Base-by-base conservation (phyloP, 2,329 filamentous ascomycete genomes). In the Trichoderma afroharzianum region DNA sequence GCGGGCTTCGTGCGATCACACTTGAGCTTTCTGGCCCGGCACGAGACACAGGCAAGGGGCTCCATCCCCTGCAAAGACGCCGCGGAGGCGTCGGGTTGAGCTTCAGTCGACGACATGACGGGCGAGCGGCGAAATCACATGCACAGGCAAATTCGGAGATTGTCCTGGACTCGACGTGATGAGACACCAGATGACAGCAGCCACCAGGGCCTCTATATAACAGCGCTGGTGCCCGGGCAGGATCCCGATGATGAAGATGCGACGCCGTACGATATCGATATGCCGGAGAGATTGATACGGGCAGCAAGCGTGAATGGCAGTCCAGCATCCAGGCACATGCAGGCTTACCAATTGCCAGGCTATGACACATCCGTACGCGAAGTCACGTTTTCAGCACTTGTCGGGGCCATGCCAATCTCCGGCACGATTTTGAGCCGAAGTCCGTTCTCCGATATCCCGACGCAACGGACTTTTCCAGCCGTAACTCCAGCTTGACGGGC, bases 1-100 rank as follows among this genome's bases (percentile, higher is more conserved):
- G 89, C 88, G 18, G 94, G 94, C 77, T 90, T 92, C 61, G 84
- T 85, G 33, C 94, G 92, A 81, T 98, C 94, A 82, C 95, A 98
- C 81, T 92, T 92, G 76, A 97, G 84, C 82, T 98, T 98, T 76
- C 94, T 87, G 77, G 91, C 91, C 74, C 95, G 88, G 80, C 94
- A 97, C 68, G 93, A 87, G 32, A 96, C 90, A 79, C 94, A 97
- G 21, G 94, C 93, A 81, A 97, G 90, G 24, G 83, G 81, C 75
- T 86, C 85, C 21, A 74, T 78, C 73, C 70, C 76, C 14, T 63
- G 43, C 36, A 68, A 24, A 8, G 59, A 36, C 21, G 71, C 47
- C n/a, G 28, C 66, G 58, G 70, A 63, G 39, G 55, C 63, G 26
- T 68, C 57, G 63, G 70, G 39, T 33, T 58, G 70, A 26, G 43